phyloP scores from a whole-genome alignment of 2,329 filamentous ascomycete genomes.

The Ophiocordyceps polyrhachis-furcata region DNA sequence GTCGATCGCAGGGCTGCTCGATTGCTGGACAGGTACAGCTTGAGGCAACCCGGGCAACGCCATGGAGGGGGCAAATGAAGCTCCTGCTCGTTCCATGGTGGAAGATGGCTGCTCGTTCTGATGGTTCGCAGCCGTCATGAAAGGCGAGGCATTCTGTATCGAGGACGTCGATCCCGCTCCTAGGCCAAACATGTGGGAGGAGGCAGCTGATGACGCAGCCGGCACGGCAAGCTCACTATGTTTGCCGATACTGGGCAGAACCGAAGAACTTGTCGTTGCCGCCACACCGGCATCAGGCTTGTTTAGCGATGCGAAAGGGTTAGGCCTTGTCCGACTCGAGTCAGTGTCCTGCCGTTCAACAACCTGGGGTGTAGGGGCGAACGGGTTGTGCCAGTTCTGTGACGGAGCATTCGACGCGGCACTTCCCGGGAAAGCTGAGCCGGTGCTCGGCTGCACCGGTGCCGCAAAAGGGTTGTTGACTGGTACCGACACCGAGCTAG shows the following conservation, averaged over 20 bases:
- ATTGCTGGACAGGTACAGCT: too few relatives aligned
- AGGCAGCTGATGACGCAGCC: background rate
- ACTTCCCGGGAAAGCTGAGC: background rate
- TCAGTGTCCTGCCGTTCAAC: background rate
- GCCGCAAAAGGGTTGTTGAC: background rate
- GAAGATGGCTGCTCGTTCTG: too few relatives aligned
- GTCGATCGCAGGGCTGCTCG: too few relatives aligned
- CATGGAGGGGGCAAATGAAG: too few relatives aligned
- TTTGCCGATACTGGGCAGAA: background rate
- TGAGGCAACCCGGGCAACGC: too few relatives aligned
- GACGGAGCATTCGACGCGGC: background rate
- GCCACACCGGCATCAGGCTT: background rate
- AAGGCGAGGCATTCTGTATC: background rate
- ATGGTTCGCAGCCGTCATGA: background rate
- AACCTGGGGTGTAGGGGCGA: background rate
- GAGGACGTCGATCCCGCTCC: background rate
- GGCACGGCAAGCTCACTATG: background rate
- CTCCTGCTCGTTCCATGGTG: too few relatives aligned
- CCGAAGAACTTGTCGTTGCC: background rate
- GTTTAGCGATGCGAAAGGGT: slow-evolving; percentile 7
- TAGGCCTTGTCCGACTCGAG: slow-evolving; percentile 3
- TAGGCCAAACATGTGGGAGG: background rate
- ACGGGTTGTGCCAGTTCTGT: background rate
- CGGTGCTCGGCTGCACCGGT: background rate
- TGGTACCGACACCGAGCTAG: background rate